Evolutionary conservation across 1,284 basidiomycete species (phyloP).

Genomic region (Naganishia sp.): DNA sequence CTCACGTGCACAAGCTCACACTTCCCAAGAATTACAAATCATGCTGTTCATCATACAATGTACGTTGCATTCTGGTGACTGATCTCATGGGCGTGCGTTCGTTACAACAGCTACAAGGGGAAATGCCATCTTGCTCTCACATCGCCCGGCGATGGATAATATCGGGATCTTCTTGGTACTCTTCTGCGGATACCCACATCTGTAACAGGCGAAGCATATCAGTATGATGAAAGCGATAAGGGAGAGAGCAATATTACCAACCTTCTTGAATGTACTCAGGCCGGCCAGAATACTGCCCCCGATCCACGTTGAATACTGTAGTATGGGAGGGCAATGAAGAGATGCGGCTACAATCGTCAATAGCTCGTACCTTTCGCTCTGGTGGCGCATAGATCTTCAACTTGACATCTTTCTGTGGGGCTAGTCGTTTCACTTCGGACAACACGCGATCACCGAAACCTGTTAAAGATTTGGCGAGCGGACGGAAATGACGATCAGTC

Average conservation of each 20-base stretch:
- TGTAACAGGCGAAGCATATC: constrained; percentile 44
- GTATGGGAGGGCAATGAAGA: not conserved
- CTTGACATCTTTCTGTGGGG: constrained; percentile 89
- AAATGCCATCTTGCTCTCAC: constrained; percentile 28
- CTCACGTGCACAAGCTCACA: too few species aligned
- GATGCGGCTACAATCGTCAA: not conserved
- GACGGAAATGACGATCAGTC: too few species aligned
- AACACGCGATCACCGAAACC: constrained; percentile 95
- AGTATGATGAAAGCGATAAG: constrained; percentile 15
- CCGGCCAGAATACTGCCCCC: constrained; percentile 95
- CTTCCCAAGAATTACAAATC: not conserved
- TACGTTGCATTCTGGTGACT: constrained; percentile 4
- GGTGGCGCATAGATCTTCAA: constrained; percentile 99
- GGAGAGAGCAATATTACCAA: constrained; percentile 22
- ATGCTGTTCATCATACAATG: not conserved
- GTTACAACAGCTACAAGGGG: constrained; percentile 1
- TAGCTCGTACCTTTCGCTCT: constrained; percentile 72
- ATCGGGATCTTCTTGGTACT: constrained; percentile 98
- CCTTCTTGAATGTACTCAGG: constrained; percentile 96
- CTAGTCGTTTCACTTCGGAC: constrained; percentile 93
- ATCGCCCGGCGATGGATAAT: constrained; percentile 72
- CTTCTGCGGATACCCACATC: constrained; percentile 99
- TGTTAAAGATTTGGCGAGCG: constrained; percentile 44
- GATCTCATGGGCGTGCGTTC: not conserved
- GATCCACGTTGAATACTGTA: constrained; percentile 94